phyloP scores from a whole-genome alignment of 2,329 filamentous ascomycete species.

The Colletotrichum eremochloae region DNA sequence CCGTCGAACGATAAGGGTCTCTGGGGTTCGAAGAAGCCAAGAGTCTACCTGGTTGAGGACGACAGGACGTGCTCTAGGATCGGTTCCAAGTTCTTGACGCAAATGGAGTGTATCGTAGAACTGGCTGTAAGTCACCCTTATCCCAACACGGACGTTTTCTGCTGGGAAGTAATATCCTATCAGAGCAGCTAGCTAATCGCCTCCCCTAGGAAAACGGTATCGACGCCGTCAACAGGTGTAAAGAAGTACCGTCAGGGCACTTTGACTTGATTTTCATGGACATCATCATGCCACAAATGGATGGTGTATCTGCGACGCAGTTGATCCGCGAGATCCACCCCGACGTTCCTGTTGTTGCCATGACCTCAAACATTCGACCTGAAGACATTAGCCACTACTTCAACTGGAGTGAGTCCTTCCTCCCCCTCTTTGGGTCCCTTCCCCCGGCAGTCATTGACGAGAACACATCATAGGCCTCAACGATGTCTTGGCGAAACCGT shows the following conservation, averaged over 20 bases:
- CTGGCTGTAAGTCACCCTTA: slow-evolving; percentile 67
- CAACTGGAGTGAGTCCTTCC: slow-evolving; percentile 56
- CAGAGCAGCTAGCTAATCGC: slow-evolving; percentile 7
- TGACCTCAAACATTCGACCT: slow-evolving; percentile 98
- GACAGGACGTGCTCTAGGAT: slow-evolving; percentile 77
- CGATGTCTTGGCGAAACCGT: slow-evolving; percentile 95
- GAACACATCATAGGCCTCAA: slow-evolving; percentile 82
- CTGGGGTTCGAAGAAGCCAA: slow-evolving; percentile 76
- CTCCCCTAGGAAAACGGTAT: slow-evolving; percentile 74
- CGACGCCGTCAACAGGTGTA: slow-evolving; percentile 90
- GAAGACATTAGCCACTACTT: slow-evolving; percentile 99
- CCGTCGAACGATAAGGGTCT: slow-evolving; percentile 57
- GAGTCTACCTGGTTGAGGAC: slow-evolving; percentile 91
- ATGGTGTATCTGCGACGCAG: slow-evolving; percentile 94
- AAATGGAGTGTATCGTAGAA: slow-evolving; percentile 76
- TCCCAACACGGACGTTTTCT: neutral
- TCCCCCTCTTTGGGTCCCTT: neutral
- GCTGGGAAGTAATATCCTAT: neutral
- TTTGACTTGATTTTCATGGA: slow-evolving; percentile 86
- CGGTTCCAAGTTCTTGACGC: slow-evolving; percentile 75
- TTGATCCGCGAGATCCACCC: slow-evolving; percentile 90
- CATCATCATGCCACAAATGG: slow-evolving; percentile 97
- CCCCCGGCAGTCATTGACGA: slow-evolving; percentile 29
- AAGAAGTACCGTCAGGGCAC: slow-evolving; percentile 58
- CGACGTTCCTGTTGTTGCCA: slow-evolving; percentile 90